These are phyloP conservation scores for Tephrocybe sp. DNA, from an alignment of 768 basidiomycete genomes.

Conservation along the genomic window DNA sequence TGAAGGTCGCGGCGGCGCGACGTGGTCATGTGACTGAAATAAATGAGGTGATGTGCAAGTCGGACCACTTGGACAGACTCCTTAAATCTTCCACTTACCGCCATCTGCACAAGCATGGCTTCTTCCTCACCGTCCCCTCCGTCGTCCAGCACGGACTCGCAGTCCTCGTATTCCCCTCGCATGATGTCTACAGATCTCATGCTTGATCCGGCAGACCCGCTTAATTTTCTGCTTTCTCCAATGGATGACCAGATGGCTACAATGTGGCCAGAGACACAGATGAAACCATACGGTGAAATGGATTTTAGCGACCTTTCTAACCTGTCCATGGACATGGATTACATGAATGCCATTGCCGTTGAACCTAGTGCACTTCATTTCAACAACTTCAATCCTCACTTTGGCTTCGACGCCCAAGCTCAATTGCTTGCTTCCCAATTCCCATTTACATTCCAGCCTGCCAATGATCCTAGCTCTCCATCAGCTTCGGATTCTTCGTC, in stretches of 20 bases:
- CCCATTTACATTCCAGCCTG: conserved; percentile 39
- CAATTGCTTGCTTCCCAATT: conserved; percentile 27
- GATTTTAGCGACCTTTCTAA: conserved; percentile 38
- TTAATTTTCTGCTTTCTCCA: conserved; percentile 51
- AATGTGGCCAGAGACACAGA: conserved; percentile 40
- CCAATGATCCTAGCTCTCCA: conserved; percentile 22
- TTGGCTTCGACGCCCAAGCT: conserved; percentile 24
- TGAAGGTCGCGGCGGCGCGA: background rate
- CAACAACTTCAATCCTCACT: conserved; percentile 23
- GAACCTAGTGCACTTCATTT: conserved; percentile 62
- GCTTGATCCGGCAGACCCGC: conserved; percentile 55
- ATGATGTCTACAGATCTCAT: conserved; percentile 39
- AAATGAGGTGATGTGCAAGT: conserved; percentile 20
- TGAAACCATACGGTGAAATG: conserved; percentile 37
- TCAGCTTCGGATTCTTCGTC: conserved; percentile 26
- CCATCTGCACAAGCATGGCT: conserved; percentile 7
- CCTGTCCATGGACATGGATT: conserved; percentile 57
- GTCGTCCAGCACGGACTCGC: conserved; percentile 17
- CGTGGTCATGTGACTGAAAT: conserved; percentile 17
- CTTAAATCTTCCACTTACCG: background rate
- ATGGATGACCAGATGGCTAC: conserved; percentile 44
- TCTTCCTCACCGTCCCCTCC: conserved; percentile 16
- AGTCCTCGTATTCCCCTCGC: conserved; percentile 19
- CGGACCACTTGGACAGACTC: conserved; percentile 7
- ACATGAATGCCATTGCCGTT: conserved; percentile 54